Evolutionary conservation across 1,139 yeast species (phyloP).

Genomic region (Yamadazyma dushanensis): DNA sequence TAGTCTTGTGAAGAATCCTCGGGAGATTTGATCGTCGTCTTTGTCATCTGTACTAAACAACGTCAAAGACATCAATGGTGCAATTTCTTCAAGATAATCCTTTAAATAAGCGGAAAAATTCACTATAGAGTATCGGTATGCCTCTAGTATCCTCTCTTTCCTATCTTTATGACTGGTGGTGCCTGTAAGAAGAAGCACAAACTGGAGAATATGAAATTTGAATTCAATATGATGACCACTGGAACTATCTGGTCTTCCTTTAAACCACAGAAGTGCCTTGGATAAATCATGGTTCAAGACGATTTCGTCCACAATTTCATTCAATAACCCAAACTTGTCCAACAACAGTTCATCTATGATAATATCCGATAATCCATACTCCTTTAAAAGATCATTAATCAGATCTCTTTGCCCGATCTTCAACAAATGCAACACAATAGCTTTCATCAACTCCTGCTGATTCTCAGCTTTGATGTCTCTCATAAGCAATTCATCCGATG

Average conservation of each 20-base stretch:
- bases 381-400: constrained; percentile 29
- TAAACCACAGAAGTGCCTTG: constrained; percentile 39
- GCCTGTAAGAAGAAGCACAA: constrained; percentile 37
- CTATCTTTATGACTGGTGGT: constrained; percentile 13
- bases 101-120: constrained; percentile 49
- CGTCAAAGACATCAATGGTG: constrained; percentile 51
- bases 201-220: constrained; percentile 63
- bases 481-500: constrained; percentile 14
- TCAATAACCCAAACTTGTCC: constrained; percentile 29
- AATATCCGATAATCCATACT: constrained; percentile 14
- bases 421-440: constrained; percentile 41
- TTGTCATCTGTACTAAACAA: constrained; percentile 10
- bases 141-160: constrained; percentile 36
- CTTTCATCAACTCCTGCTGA: constrained; percentile 37
- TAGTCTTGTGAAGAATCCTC: constrained; percentile 25
- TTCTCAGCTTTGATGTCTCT: constrained; percentile 25
- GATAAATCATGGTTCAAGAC: constrained; percentile 33
- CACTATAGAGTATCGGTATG: constrained; percentile 56
- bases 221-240: constrained; percentile 45
- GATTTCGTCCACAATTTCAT: constrained; percentile 39
- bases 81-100: constrained; percentile 42
- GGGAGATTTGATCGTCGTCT: constrained; percentile 20
- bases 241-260: constrained; percentile 15
- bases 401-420: constrained; percentile 45
- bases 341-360: constrained; percentile 26